Base-by-base conservation (phyloP, 768 basidiomycete species). In the Neoboletus brunneissimus region DNA sequence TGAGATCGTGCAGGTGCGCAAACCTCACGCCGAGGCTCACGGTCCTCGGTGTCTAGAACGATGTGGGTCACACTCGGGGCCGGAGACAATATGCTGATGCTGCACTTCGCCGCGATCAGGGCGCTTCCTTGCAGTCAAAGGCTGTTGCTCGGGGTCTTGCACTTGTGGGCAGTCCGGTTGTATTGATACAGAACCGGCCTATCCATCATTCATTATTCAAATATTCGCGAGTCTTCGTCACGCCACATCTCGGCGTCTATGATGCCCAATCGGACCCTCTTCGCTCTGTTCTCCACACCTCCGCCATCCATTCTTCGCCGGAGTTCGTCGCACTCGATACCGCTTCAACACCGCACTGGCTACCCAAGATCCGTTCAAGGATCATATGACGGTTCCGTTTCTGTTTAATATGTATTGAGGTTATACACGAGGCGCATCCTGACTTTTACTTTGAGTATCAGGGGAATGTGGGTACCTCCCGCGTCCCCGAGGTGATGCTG, bases 21-120 rank as follows among this genome's bases (percentile, higher is more conserved):
- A 67, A 68, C 56, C 64, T 78, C 15, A 63, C 55, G 47, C 59
- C 58, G n/a, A n/a, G n/a, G n/a, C n/a, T n/a, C n/a, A n/a, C n/a
- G n/a, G n/a, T n/a, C 6, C 67, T 86, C 27, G 62, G 64, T 1
- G 64, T 86, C 6, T 77, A 79, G 54, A 80, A 84, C 58, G 73
- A 74, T 10, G 76, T 18, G 74, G 35, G 69, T 25, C 35, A 12
- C 27, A 74, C 73, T 51, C 68, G 72, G 16, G 71, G 72, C n/a
- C 55, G 32, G 47, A 18, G 10, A 16, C 20, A 67, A 71, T 25
- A 67, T 66, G 48, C 63, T 83, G 23, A 65, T 78, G 20, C 47
- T 53, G 9, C 61, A 52, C 52, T 58, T 56, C 32, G 49, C 49
- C 63, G 67, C 47, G 48, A 48, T 48, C 57, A 35, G 45, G 31